Evolutionary conservation across 306 rosid genomes (phyloP).

Genomic region (Quercus agrifolia): DNA sequence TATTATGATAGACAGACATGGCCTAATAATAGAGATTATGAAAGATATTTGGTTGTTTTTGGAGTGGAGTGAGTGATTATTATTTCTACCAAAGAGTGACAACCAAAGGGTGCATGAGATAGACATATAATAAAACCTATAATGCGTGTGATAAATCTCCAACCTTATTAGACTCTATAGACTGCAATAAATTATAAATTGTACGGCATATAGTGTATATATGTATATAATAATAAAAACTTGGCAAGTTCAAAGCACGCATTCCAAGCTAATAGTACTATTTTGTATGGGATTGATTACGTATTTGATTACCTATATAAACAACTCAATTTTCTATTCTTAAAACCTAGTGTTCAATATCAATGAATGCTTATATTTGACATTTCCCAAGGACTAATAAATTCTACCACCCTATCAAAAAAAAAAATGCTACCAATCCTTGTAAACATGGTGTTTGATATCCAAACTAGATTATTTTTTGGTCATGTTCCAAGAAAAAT

Average conservation of each 20-base stretch:
- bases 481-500: too few relatives aligned
- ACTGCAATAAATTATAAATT: background rate
- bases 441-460: too few relatives aligned
- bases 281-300: background rate
- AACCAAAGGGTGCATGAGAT: background rate
- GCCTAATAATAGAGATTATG: background rate
- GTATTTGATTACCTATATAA: background rate
- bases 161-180: background rate
- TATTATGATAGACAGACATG: background rate
- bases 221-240: background rate
- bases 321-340: background rate
- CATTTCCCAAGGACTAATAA: background rate
- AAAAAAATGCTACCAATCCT: too few relatives aligned
- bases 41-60: background rate
- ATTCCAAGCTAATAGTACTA: background rate
- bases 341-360: background rate
- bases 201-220: background rate
- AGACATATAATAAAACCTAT: background rate
- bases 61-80: background rate
- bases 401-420: background rate
- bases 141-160: background rate
- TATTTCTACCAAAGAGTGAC: background rate
- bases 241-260: background rate
- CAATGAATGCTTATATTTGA: background rate
- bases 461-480: too few relatives aligned